These are phyloP conservation scores for Xylariales sp. DNA, from an alignment of 2,329 filamentous ascomycete genomes.

Conservation along the genomic window DNA sequence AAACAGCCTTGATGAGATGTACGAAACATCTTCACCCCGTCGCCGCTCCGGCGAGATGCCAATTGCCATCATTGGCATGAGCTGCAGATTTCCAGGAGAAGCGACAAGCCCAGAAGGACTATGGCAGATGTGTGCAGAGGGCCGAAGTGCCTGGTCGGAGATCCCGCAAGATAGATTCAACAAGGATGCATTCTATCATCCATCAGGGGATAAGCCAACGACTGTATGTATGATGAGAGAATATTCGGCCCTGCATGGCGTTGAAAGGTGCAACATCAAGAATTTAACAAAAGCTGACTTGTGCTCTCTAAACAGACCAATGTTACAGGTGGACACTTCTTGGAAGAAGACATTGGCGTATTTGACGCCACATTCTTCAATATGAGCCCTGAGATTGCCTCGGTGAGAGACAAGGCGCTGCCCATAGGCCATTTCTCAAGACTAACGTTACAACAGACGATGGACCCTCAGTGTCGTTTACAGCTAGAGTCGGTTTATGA, in stretches of 20 bases:
- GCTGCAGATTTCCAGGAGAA: slow-evolving; percentile 20
- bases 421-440: too few species aligned
- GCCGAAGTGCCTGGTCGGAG: slow-evolving; percentile 13
- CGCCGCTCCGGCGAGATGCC: too few species aligned
- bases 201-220: neutral
- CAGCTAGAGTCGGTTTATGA: slow-evolving; percentile 25
- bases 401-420: too few species aligned
- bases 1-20: too few species aligned
- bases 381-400: slow-evolving; percentile 20
- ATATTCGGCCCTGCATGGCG: too few species aligned
- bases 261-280: too few species aligned
- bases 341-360: slow-evolving; percentile 21
- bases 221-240: too few species aligned
- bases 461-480: slow-evolving; percentile 30
- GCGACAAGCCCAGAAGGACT: slow-evolving; percentile 15
- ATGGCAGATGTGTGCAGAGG: slow-evolving; percentile 18
- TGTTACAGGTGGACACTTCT: slow-evolving; percentile 20
- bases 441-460: too few species aligned
- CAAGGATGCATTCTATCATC: slow-evolving; percentile 14
- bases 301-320: slow-evolving; percentile 11
- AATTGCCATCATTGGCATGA: slow-evolving; percentile 25
- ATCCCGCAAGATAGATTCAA: slow-evolving; percentile 19
- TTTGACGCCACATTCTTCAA: slow-evolving; percentile 34
- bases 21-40: too few species aligned
- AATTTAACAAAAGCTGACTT: too few species aligned